phyloP scores from a whole-genome alignment of 1,284 basidiomycete genomes.

The Coniferiporia weirii region DNA sequence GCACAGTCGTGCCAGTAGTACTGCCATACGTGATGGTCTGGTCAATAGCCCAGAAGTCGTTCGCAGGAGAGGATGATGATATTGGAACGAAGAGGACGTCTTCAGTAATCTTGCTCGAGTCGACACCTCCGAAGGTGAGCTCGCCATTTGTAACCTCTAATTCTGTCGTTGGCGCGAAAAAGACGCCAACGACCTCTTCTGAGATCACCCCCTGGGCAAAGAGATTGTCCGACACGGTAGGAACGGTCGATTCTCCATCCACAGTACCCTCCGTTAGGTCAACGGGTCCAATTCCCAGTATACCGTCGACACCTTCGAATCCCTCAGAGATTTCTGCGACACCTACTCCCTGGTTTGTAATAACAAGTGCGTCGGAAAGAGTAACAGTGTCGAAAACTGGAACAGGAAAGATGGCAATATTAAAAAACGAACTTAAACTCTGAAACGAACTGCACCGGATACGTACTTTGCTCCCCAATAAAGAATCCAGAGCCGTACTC shows the following conservation, averaged over 20 bases:
- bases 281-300: constrained; percentile 22
- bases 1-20: constrained; percentile 12
- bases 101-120: constrained; percentile 22
- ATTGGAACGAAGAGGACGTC: constrained; percentile 9
- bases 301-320: constrained; percentile 20
- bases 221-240: constrained; percentile 24
- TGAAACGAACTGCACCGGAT: neutral
- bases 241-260: constrained; percentile 17
- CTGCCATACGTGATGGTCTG: constrained; percentile 27
- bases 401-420: neutral
- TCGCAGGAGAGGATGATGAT: constrained; percentile 24
- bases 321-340: constrained; percentile 18
- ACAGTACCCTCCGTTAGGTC: constrained; percentile 23
- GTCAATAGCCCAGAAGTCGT: constrained; percentile 32
- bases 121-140: constrained; percentile 23
- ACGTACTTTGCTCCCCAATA: constrained; percentile 18
- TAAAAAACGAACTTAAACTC: neutral
- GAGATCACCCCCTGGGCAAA: constrained; percentile 21
- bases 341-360: constrained; percentile 20
- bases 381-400: constrained; percentile 20
- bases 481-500: constrained; percentile 20
- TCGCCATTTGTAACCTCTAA: constrained; percentile 22
- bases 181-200: constrained; percentile 22
- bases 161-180: constrained; percentile 21
- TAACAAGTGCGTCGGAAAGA: constrained; percentile 16